Base-by-base conservation (phyloP, 2,329 filamentous ascomycete species). In the Colletotrichum magnum region DNA sequence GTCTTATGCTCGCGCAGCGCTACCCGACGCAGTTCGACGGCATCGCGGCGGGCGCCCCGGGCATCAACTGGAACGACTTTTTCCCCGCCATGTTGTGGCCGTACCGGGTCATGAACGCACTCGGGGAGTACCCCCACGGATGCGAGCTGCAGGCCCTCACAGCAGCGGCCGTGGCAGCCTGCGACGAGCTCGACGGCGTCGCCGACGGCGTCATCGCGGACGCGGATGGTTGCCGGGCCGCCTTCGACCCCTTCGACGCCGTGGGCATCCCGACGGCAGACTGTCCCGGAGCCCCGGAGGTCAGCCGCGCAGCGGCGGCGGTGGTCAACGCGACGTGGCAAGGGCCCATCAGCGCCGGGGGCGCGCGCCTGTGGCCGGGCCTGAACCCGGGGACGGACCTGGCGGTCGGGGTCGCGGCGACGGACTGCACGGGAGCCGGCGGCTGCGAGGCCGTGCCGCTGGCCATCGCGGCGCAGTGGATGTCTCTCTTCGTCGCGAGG, bases 11-110 rank as follows among this genome's bases (percentile, higher is more conserved):
- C 12, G 83, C 85, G 0, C 84, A 89, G 71, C 75, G 80, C 9
- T 88, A 84, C 68, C 87, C 87, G 0, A 79, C 84, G 1, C 83
- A 85, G 41, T 89, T 87, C 52, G 84, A 89, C 53, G 87, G 87
- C 3, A 83, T 89, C 15, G 74, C 87, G 0, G 86, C 86, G 1
- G 82, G 80, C 0, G 78, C 78, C 1, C 82, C 84, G 1, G 86
- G 84, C 6, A 69, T 83, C 6, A 73, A 80, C 50, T 70, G 61
- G 57, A 54, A 58, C 13, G 45, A 62, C 4, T 28, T 72, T 18
- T 65, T 70, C 2, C 50, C 64, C 9, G 39, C 50, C n/a, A n/a
- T 64, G 48, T 24, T 63, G n/a, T 71, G 70, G 70, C 62, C 67
- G 5, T 59, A 70, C 9, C 62, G 60, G 10, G 43, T 63, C 13